Conservation (phyloP, 2,329 filamentous ascomycete genomes). For the Cadophora sp. region DNA sequence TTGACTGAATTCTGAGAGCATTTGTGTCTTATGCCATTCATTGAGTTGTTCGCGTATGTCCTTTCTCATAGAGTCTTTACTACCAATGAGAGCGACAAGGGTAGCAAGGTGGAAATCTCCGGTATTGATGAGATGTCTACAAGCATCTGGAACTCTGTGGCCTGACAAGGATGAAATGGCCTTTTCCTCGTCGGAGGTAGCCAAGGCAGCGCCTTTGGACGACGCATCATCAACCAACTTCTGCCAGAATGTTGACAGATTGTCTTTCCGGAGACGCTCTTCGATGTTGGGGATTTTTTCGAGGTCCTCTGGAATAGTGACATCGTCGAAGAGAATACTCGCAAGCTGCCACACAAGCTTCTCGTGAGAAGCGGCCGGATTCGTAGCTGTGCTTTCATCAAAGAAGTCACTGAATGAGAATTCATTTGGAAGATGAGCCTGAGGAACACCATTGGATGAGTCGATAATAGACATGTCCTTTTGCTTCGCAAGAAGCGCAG, state of each 20-base stretch:
- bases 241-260: conserved; percentile 71
- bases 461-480: conserved; percentile 61
- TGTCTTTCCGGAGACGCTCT: conserved; percentile 60
- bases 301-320: conserved; percentile 54
- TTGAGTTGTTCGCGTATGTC: conserved; percentile 83
- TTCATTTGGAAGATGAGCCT: conserved; percentile 55
- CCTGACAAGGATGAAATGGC: conserved; percentile 81
- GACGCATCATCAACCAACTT: conserved; percentile 68
- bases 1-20: conserved; percentile 86
- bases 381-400: conserved; percentile 48
- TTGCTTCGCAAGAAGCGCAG: conserved; percentile 61
- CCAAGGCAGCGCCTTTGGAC: conserved; percentile 61
- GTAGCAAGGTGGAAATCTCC: conserved; percentile 86
- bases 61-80: conserved; percentile 70
- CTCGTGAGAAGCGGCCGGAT: conserved; percentile 64
- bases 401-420: conserved; percentile 59
- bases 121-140: conserved; percentile 76
- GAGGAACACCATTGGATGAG: conserved; percentile 64
- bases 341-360: conserved; percentile 84
- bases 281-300: conserved; percentile 46
- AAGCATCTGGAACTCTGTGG: conserved; percentile 82
- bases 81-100: conserved; percentile 81
- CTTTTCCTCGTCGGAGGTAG: conserved; percentile 76
- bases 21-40: conserved; percentile 82
- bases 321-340: conserved; percentile 84